Percentiles rank a stretch among this genome's conserved stretches.
Evolutionary conservation across 331 rosid genomes (phyloP).

Genomic region (Telfairia occidentalis): DNA sequence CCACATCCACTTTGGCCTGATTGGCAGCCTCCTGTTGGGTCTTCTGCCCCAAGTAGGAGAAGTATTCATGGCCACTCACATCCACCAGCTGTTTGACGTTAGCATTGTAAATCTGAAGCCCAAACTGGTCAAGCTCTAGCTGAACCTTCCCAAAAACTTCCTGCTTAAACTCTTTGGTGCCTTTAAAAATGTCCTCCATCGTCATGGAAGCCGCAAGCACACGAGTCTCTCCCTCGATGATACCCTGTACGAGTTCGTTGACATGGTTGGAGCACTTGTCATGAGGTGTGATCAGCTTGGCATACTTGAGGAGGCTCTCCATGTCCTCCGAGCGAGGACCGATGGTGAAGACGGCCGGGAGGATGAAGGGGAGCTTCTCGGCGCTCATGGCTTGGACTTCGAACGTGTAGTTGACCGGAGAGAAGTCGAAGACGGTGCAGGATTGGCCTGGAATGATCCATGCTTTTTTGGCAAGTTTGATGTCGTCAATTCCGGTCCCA

Average conservation of each 20-base stretch:
- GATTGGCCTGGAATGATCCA: constrained; percentile 40
- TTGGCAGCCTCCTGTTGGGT: constrained; percentile 55
- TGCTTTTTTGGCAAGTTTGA: constrained; percentile 45
- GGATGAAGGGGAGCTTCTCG: constrained; percentile 58
- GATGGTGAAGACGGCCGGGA: constrained; percentile 54
- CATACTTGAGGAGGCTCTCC: constrained; percentile 25
- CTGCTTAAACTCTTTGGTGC: constrained; percentile 46
- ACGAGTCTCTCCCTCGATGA: constrained; percentile 58
- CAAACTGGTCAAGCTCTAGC: constrained; percentile 45
- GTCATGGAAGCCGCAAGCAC: constrained; percentile 60
- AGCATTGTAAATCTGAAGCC: constrained; percentile 51
- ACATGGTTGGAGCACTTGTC: constrained; percentile 44
- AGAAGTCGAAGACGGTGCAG: constrained; percentile 32
- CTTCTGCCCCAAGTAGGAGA: constrained; percentile 49
- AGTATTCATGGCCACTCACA: constrained; percentile 37
- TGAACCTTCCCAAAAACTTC: constrained; percentile 48
- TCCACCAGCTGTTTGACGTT: constrained; percentile 52
- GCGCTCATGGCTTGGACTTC: constrained; percentile 70
- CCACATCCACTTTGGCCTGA: constrained; percentile 44
- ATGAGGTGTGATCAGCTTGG: constrained; percentile 36
- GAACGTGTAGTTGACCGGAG: constrained; percentile 62
- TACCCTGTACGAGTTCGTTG: constrained; percentile 39
- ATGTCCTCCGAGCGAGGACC: constrained; percentile 32
- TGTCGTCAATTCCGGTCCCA: constrained; percentile 31
- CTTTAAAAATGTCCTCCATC: constrained; percentile 47